Conservation (phyloP, 305 asterid species). For the Fraxinus albicans region DNA sequence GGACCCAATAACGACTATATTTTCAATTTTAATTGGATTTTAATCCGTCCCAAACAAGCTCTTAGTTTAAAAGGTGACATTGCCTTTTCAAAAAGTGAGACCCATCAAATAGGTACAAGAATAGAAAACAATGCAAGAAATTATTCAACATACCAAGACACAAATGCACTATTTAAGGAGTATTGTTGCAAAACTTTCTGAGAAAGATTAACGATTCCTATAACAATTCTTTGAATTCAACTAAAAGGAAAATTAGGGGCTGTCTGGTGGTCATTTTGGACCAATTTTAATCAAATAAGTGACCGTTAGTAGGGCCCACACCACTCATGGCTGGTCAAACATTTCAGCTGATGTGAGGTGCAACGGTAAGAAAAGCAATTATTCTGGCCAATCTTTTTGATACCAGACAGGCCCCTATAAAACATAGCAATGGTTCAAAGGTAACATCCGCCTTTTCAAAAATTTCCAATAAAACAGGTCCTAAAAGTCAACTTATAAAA, state of each 20-base stretch:
- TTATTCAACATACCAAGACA: not conserved
- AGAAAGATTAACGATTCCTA: not conserved
- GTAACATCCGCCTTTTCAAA: not conserved
- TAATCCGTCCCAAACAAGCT: too few species aligned
- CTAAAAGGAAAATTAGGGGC: not conserved
- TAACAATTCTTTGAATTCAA: not conserved
- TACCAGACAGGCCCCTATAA: too few species aligned
- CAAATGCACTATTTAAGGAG: not conserved
- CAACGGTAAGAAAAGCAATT: too few species aligned
- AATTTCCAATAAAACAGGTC: not conserved
- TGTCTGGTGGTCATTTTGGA: too few species aligned
- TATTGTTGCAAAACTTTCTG: not conserved
- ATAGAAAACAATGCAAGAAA: not conserved
- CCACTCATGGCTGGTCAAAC: too few species aligned
- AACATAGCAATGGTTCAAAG: not conserved
- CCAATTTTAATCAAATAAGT: too few species aligned
- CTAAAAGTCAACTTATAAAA: not conserved
- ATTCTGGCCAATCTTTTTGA: too few species aligned
- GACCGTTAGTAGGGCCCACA: too few species aligned
- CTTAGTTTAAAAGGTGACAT: not conserved
- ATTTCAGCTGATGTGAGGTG: too few species aligned
- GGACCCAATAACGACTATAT: too few species aligned
- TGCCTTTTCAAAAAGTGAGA: not conserved
- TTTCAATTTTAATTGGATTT: too few species aligned
- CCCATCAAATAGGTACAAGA: not conserved